Evolutionary conservation across 495 filamentous ascomycete genomes (phyloP).

Genomic region (Aspergillus nidulans): DNA sequence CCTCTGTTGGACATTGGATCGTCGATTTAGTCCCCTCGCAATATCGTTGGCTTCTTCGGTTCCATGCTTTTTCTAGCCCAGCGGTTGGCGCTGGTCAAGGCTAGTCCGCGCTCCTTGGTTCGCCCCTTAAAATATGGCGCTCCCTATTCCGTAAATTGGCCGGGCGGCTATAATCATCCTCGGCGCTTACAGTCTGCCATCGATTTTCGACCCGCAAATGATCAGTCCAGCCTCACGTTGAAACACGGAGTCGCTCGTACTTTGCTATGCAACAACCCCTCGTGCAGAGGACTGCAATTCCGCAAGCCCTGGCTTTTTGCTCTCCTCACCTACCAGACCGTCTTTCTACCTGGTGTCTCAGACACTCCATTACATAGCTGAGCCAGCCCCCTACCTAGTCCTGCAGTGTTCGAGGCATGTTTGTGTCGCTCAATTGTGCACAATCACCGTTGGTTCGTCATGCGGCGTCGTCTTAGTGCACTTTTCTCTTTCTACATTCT

Average conservation of each 20-base stretch:
- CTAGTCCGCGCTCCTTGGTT: constrained; percentile 1
- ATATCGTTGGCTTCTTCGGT: constrained; percentile 10
- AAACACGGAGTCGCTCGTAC: background rate
- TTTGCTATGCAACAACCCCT: constrained; percentile 12
- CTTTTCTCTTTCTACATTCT: background rate
- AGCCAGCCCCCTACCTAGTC: background rate
- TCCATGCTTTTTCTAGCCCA: constrained; percentile 9
- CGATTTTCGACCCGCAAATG: constrained; percentile 1
- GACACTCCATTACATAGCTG: background rate
- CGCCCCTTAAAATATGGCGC: background rate
- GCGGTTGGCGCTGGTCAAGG: constrained; percentile 9
- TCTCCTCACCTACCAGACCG: background rate
- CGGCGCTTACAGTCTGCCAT: constrained; percentile 9
- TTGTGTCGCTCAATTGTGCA: constrained; percentile 2
- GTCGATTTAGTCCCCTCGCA: background rate
- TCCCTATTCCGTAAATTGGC: constrained; percentile 4
- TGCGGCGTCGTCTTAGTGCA: background rate
- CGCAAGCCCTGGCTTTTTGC: background rate
- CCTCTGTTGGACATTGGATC: constrained; percentile 2
- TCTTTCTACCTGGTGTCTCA: background rate
- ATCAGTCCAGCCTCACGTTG: background rate
- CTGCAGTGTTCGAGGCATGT: background rate
- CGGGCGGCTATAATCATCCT: constrained; percentile 10
- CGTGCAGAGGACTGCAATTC: constrained; percentile 1
- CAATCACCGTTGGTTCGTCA: constrained; percentile 5